Evolutionary conservation across 495 filamentous ascomycete genomes (phyloP).

Genomic region (Thermothielavioides terrestris): DNA sequence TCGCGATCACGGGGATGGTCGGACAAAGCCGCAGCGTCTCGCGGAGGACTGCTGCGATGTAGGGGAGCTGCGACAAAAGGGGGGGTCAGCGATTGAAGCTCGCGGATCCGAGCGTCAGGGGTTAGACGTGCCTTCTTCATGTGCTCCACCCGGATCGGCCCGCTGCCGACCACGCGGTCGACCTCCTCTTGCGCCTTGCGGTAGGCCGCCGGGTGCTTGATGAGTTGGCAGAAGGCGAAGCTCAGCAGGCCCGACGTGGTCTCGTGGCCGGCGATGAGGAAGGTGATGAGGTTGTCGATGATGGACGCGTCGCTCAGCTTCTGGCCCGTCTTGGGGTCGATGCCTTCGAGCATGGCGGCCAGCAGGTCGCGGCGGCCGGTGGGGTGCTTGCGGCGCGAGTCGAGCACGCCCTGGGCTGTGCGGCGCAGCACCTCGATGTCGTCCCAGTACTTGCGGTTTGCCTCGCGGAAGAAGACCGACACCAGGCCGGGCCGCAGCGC

Average conservation of each 20-base stretch:
- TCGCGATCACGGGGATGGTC: slow-evolving; percentile 51
- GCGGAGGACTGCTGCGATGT: slow-evolving; percentile 49
- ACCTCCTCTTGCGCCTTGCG: slow-evolving; percentile 51
- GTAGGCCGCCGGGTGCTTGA: slow-evolving; percentile 44
- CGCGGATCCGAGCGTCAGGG: too few species aligned
- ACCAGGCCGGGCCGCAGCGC: slow-evolving; percentile 42
- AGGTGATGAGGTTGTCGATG: slow-evolving; percentile 65
- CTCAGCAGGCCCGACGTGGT: slow-evolving; percentile 54
- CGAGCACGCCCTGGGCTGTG: slow-evolving; percentile 50
- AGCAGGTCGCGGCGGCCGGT: slow-evolving; percentile 59
- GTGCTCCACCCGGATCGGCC: slow-evolving; percentile 56
- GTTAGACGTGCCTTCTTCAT: slow-evolving; percentile 53
- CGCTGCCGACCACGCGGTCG: slow-evolving; percentile 53
- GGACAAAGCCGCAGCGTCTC: slow-evolving; percentile 63
- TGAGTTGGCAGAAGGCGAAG: slow-evolving; percentile 51
- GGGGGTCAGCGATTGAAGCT: not conserved
- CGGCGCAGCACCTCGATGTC: slow-evolving; percentile 50
- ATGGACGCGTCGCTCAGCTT: slow-evolving; percentile 53
- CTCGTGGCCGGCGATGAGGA: slow-evolving; percentile 67
- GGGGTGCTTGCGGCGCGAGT: slow-evolving; percentile 48
- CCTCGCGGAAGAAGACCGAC: slow-evolving; percentile 41
- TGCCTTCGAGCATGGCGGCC: slow-evolving; percentile 58
- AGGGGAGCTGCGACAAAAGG: slow-evolving; percentile 18
- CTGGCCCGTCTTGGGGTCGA: slow-evolving; percentile 57
- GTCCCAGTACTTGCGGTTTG: slow-evolving; percentile 47